phyloP scores from a whole-genome alignment of 441 rosid species.

The Flueggea neowawraea region DNA sequence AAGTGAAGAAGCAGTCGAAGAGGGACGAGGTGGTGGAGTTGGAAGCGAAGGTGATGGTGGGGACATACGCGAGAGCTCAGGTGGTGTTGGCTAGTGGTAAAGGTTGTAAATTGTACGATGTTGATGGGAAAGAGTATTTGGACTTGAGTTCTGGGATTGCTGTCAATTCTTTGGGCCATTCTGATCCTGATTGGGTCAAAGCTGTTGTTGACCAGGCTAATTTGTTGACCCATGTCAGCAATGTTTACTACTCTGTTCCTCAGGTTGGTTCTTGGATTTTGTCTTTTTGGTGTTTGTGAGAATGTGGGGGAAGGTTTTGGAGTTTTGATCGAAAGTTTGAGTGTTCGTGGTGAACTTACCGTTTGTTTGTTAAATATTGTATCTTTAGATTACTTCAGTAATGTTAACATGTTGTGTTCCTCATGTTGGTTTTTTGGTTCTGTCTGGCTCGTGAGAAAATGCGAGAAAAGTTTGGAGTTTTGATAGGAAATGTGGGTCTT shows the following conservation, averaged over 20 bases:
- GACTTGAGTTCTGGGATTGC: slow-evolving; percentile 79
- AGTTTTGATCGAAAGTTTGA: neutral
- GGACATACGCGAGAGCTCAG: slow-evolving; percentile 78
- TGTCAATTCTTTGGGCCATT: slow-evolving; percentile 70
- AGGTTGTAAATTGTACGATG: slow-evolving; percentile 73
- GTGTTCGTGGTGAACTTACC: too few species aligned
- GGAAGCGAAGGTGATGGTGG: slow-evolving; percentile 43
- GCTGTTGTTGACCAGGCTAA: slow-evolving; percentile 38
- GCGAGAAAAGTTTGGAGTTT: too few species aligned
- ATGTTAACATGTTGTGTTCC: too few species aligned
- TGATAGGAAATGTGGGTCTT: too few species aligned
- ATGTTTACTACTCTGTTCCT: slow-evolving; percentile 37
- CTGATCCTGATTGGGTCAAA: slow-evolving; percentile 44
- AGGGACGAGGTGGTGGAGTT: slow-evolving; percentile 29
- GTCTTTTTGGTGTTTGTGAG: neutral
- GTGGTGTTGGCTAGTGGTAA: slow-evolving; percentile 61
- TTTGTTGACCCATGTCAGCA: slow-evolving; percentile 44
- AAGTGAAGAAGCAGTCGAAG: slow-evolving; percentile 4
- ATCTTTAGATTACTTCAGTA: too few species aligned
- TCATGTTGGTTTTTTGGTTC: too few species aligned
- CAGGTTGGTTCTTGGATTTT: slow-evolving; percentile 23
- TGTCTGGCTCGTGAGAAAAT: too few species aligned
- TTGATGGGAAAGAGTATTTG: slow-evolving; percentile 72
- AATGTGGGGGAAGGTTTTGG: neutral
- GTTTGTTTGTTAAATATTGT: too few species aligned